phyloP scores from a whole-genome alignment of 1,284 basidiomycete genomes.

The Cryptococcus deneoformans region DNA sequence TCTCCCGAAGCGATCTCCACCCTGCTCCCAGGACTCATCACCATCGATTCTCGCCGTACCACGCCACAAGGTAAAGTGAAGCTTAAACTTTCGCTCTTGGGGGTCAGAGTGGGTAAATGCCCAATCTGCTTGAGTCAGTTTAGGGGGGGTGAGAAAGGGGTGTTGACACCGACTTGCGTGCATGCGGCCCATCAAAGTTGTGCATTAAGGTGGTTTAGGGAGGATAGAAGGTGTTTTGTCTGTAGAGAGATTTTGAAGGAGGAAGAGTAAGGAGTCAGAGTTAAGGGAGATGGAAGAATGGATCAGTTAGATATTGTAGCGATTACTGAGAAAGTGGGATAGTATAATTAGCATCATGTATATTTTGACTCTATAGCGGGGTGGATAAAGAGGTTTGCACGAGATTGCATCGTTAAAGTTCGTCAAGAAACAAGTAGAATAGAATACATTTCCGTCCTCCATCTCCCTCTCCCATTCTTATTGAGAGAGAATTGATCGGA shows the following conservation, averaged over 20 bases:
- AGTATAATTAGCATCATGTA: neutral
- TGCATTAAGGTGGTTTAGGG: conserved; percentile 44
- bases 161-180: conserved; percentile 62
- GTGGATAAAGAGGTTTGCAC: neutral
- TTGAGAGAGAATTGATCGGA: conserved; percentile 85
- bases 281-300: neutral
- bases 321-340: neutral
- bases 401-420: neutral
- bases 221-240: conserved; percentile 45
- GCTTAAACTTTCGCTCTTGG: conserved; percentile 70
- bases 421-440: too few species aligned
- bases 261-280: neutral
- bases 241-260: conserved; percentile 34
- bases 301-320: neutral
- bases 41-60: conserved; percentile 63
- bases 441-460: neutral
- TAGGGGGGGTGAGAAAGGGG: conserved; percentile 59
- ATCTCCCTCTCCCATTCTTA: conserved; percentile 35
- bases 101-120: conserved; percentile 70
- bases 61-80: conserved; percentile 70
- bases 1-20: conserved; percentile 39
- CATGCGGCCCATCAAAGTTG: conserved; percentile 55
- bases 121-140: conserved; percentile 77
- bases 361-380: neutral
- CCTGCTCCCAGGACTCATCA: conserved; percentile 61